phyloP scores from a whole-genome alignment of 73 alveolate genomes.

The Paramecium caudatum region DNA sequence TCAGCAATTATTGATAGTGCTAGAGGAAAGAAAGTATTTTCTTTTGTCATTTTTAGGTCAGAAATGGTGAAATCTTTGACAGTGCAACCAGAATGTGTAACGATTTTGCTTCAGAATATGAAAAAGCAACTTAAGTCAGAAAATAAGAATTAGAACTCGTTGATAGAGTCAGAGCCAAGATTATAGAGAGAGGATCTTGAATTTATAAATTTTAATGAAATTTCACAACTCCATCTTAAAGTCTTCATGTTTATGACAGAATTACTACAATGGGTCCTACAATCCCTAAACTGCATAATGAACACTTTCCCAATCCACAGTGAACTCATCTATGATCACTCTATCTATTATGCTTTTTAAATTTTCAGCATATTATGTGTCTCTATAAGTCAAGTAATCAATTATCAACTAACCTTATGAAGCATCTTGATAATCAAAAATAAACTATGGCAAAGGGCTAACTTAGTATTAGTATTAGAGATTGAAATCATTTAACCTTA shows the following conservation, averaged over 20 bases:
- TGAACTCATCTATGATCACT: not conserved
- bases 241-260: slow-evolving; percentile 7
- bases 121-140: slow-evolving; percentile 65
- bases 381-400: slow-evolving; percentile 14
- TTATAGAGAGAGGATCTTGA: slow-evolving; percentile 63
- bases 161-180: slow-evolving; percentile 62
- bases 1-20: slow-evolving; percentile 67
- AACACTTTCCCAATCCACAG: slow-evolving; percentile 23
- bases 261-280: not conserved
- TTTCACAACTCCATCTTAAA: slow-evolving; percentile 36
- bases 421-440: not conserved
- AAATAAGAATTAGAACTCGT: slow-evolving; percentile 65
- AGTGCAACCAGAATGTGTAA: slow-evolving; percentile 66
- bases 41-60: not conserved
- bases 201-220: too few relatives aligned
- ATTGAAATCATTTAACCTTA: not conserved
- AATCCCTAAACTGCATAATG: not conserved
- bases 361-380: not conserved
- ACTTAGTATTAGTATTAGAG: not conserved
- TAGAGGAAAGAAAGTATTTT: slow-evolving; percentile 60
- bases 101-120: slow-evolving; percentile 60
- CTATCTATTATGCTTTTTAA: not conserved
- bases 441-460: not conserved
- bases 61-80: slow-evolving; percentile 71
- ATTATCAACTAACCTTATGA: slow-evolving; percentile 12